These are phyloP conservation scores for Boletus patriciae DNA, from an alignment of 768 basidiomycete genomes.

Conservation along the genomic window DNA sequence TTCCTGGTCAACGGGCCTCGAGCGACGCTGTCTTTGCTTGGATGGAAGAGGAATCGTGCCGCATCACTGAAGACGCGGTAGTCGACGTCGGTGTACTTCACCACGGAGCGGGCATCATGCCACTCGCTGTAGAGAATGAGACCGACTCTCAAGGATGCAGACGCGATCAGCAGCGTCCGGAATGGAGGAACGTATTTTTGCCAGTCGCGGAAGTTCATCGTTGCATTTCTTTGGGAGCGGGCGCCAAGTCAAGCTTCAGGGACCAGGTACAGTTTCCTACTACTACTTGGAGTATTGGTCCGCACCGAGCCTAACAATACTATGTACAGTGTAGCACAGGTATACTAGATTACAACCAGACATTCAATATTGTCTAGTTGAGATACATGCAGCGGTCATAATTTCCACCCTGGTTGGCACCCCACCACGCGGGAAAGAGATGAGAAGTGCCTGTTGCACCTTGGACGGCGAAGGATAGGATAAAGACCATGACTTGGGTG, in stretches of 20 bases:
- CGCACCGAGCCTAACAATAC: too few species aligned
- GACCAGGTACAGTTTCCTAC: not conserved
- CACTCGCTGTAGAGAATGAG: conserved; percentile 88
- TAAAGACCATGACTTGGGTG: conserved; percentile 54
- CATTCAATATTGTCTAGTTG: not conserved
- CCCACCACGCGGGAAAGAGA: conserved; percentile 60
- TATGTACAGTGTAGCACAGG: not conserved
- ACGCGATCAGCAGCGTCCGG: conserved; percentile 49
- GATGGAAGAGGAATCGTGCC: conserved; percentile 61
- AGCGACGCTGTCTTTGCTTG: conserved; percentile 51
- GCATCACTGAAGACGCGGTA: conserved; percentile 96
- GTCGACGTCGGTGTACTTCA: conserved; percentile 99
- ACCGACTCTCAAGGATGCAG: conserved; percentile 59
- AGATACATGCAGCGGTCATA: conserved; percentile 29
- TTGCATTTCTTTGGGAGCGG: not conserved
- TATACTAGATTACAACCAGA: too few species aligned
- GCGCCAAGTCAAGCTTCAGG: not conserved
- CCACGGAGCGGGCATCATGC: conserved; percentile 77
- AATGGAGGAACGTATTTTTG: conserved; percentile 39
- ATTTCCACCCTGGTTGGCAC: conserved; percentile 52
- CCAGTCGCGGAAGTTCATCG: conserved; percentile 13
- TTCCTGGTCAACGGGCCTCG: conserved; percentile 55
- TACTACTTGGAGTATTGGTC: too few species aligned
- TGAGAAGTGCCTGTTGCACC: conserved; percentile 51
- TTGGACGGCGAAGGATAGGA: conserved; percentile 50